Evolutionary conservation across 2,329 filamentous ascomycete species (phyloP), one percentile per base, ranked within the genome.

Genomic region (Conoideocrella luteorostrata): DNA sequence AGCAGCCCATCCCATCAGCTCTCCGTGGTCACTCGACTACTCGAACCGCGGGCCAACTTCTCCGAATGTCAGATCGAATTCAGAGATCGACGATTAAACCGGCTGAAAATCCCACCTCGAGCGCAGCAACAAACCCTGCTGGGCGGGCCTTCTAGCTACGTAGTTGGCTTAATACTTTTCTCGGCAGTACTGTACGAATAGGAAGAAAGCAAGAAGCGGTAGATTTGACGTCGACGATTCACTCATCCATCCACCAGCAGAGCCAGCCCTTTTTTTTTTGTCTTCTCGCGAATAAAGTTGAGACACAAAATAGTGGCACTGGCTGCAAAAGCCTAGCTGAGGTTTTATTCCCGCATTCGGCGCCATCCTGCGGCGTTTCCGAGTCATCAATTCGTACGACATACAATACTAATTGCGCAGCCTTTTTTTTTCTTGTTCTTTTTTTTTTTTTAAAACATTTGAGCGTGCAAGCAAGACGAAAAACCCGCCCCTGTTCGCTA

Each of bases 21-120:
- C n/a, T n/a, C 26, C 13, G 26, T 7, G 26, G 7, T 13, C 7
- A 7, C 26, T 28, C 13, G 7, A 7, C 26, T 28, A 12, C 15
- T 36, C 18, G 18, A 36, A 18, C 39, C 7, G 24, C 23, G 22
- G 23, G 41, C 7, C 23, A 17, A 12, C n/a, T n/a, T 22, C 18
- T 15, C 17, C 41, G 33, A 24, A 38, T 24, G 18, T 7, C 41
- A 34, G 34, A 44, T 44, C 35, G 20, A 28, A 26, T 17, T 39
- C 35, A n/a, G 41, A 26, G 40, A 36, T 36, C n/a, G 28, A 39
- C 24, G n/a, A 39, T 30, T 38, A 26, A 42, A 38, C 15, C 29
- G 34, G 10, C 9, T 12, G 35, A 17, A 23, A 26, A 37, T 30
- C 18, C 24, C 21, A 18, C 39, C 21, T 33, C 32, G 11, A 23